Evolutionary conservation across 2,329 filamentous ascomycete species (phyloP).

Genomic region (Fusarium sp.): DNA sequence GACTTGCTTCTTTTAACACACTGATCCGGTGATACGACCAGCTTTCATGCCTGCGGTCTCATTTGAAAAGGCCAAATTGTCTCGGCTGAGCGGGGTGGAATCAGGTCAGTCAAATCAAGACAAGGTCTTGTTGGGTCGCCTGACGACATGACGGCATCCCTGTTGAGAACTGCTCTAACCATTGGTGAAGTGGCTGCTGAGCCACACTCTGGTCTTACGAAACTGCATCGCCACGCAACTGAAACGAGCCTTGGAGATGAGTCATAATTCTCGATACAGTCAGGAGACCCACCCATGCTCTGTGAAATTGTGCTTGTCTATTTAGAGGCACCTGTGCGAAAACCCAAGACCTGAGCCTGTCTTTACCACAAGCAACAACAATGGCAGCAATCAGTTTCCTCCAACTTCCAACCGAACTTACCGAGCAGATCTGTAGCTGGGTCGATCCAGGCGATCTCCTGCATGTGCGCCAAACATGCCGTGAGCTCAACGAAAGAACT

Average conservation of each 20-base stretch:
- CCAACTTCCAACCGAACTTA: neutral
- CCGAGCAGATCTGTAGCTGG: neutral
- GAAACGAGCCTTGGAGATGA: neutral
- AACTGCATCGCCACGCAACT: neutral
- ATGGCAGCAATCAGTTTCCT: neutral
- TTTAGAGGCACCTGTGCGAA: neutral
- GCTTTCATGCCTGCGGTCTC: neutral
- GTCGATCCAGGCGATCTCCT: neutral
- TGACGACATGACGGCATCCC: neutral
- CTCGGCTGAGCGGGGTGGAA: neutral
- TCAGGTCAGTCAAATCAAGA: neutral
- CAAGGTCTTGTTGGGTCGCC: neutral
- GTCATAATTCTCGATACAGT: neutral
- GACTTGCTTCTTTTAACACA: neutral
- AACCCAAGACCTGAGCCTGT: neutral
- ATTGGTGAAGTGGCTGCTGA: neutral
- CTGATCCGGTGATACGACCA: neutral
- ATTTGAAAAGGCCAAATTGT: neutral
- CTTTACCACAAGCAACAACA: neutral
- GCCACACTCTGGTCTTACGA: neutral
- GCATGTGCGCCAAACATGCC: neutral
- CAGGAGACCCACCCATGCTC: neutral
- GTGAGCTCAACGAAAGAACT: neutral
- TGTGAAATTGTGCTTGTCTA: neutral
- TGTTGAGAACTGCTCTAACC: neutral